Evolutionary conservation across 768 basidiomycete species (phyloP).

Genomic region (Termitomyces sp.): DNA sequence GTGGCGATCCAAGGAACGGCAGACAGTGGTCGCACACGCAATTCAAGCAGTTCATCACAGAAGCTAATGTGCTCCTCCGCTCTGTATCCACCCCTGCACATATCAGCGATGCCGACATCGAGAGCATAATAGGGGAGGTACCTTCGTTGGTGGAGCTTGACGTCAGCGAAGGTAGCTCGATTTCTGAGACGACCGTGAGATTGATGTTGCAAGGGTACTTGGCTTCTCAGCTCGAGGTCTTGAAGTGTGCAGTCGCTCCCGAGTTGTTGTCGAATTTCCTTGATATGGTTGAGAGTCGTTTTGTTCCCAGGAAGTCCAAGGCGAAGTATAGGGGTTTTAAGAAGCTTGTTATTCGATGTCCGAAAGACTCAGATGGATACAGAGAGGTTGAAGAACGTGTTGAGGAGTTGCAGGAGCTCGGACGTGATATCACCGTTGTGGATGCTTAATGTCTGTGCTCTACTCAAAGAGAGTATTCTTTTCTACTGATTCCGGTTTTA

Average conservation of each 20-base stretch:
- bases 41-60: slow-evolving; percentile 1
- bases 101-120: slow-evolving; percentile 11
- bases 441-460: not conserved
- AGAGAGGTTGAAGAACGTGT: slow-evolving; percentile 3
- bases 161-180: slow-evolving; percentile 8
- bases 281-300: slow-evolving; percentile 16
- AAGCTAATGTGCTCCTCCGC: not conserved
- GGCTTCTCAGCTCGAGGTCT: slow-evolving; percentile 3
- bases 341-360: slow-evolving; percentile 9
- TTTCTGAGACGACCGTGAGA: slow-evolving; percentile 12
- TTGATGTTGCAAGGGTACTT: slow-evolving; percentile 10
- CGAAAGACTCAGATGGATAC: slow-evolving; percentile 2
- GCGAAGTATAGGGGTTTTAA: slow-evolving; percentile 11
- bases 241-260: slow-evolving; percentile 10
- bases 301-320: slow-evolving; percentile 5
- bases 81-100: not conserved
- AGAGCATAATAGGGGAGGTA: slow-evolving; percentile 11
- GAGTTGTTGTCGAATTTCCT: slow-evolving; percentile 9
- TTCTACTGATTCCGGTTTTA: not conserved
- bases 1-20: not conserved
- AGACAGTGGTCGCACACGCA: slow-evolving; percentile 10
- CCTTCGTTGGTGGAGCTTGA: slow-evolving; percentile 10
- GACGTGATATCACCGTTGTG: slow-evolving; percentile 7
- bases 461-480: not conserved
- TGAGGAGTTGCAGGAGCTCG: slow-evolving; percentile 2